Conservation (phyloP, 2,329 filamentous ascomycete genomes). For the Beauveria medogensis region DNA sequence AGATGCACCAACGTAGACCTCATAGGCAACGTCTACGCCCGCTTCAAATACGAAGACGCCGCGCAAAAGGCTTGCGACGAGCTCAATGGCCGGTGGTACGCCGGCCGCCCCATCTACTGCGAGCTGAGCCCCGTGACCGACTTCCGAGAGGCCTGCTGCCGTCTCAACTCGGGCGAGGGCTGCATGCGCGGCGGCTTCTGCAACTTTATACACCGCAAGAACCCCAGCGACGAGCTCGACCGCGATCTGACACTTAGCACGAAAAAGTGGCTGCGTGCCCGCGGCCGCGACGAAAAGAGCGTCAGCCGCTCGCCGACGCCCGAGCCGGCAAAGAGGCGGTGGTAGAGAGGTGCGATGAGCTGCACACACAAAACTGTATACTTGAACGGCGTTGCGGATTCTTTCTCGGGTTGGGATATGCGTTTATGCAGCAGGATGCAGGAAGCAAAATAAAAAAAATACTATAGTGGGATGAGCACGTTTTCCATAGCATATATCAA, state of each 20-base stretch:
- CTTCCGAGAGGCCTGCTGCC: constrained; percentile 94
- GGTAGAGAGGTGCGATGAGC: constrained; percentile 29
- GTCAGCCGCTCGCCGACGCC: constrained; percentile 76
- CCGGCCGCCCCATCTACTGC: constrained; percentile 94
- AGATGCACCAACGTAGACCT: constrained; percentile 50
- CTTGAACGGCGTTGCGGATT: too few relatives aligned
- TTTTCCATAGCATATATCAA: background rate
- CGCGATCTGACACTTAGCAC: constrained; percentile 78
- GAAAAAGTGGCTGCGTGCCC: constrained; percentile 89
- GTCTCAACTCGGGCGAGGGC: constrained; percentile 87
- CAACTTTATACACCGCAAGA: constrained; percentile 99
- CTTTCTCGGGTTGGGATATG: background rate
- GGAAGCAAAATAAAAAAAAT: background rate
- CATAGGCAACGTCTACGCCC: constrained; percentile 97
- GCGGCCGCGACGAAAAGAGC: constrained; percentile 78
- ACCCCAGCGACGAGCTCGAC: constrained; percentile 82
- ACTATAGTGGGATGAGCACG: background rate
- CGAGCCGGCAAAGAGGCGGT: constrained; percentile 69
- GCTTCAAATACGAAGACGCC: constrained; percentile 98
- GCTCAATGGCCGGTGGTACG: constrained; percentile 94
- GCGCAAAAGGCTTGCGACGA: constrained; percentile 90
- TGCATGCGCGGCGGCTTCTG: constrained; percentile 96
- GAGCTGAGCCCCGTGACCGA: constrained; percentile 95
- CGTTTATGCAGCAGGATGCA: background rate
- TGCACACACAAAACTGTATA: too few relatives aligned